Conservation (phyloP, 2,329 filamentous ascomycete species). For the Fusarium beomiforme region DNA sequence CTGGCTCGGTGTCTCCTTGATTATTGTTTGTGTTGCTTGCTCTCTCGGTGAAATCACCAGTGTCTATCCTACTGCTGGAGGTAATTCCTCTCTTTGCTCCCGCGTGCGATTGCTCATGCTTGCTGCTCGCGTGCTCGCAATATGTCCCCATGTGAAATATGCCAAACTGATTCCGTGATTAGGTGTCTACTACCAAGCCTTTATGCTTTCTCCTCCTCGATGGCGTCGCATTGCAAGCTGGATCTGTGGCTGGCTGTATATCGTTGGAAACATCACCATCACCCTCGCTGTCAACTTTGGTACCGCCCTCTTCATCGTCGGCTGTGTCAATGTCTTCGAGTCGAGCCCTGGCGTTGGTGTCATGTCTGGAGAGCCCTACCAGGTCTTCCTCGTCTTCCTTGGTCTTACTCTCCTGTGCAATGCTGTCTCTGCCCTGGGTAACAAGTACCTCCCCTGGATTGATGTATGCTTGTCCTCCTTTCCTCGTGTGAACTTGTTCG, state of each 20-base stretch:
- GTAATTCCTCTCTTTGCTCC: neutral
- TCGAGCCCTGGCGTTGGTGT: constrained; percentile 54
- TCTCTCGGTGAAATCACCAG: constrained; percentile 23
- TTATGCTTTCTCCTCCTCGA: constrained; percentile 72
- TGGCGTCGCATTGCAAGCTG: constrained; percentile 73
- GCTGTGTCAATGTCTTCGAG: constrained; percentile 69
- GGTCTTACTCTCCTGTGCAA: constrained; percentile 73
- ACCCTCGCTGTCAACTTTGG: constrained; percentile 76
- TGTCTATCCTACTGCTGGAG: constrained; percentile 17
- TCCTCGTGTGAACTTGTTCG: neutral
- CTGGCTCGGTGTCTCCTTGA: constrained; percentile 14
- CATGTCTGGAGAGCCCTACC: constrained; percentile 68
- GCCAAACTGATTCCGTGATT: neutral
- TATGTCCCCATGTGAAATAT: neutral
- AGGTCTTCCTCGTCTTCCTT: constrained; percentile 70
- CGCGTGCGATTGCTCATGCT: too few species aligned
- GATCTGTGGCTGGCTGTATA: constrained; percentile 72
- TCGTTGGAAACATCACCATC: constrained; percentile 76
- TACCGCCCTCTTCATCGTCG: constrained; percentile 73
- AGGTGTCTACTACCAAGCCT: constrained; percentile 79
- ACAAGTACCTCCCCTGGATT: constrained; percentile 71
- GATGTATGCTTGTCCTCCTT: constrained; percentile 42
- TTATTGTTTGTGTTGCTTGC: constrained; percentile 13
- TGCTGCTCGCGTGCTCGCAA: neutral
- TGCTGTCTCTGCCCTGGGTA: constrained; percentile 72